Conservation (phyloP, 2,329 filamentous ascomycete species). For the Alternaria angustiovoidea region DNA sequence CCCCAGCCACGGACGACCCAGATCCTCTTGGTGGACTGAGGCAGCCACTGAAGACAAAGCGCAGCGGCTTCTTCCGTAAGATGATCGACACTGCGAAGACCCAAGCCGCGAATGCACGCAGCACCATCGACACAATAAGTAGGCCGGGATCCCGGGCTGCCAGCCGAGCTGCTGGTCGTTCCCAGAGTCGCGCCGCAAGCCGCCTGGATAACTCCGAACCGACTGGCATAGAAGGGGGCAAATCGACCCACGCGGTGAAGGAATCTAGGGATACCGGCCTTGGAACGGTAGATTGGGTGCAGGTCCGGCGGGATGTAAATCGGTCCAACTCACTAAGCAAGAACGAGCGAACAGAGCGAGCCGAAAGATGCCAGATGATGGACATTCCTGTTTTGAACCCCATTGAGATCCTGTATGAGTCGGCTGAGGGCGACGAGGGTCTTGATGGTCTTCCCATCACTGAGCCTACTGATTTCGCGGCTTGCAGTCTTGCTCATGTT, state of each 20-base stretch:
- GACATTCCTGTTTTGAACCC: conserved; percentile 88
- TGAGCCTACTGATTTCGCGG: conserved; percentile 81
- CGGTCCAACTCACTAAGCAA: conserved; percentile 91
- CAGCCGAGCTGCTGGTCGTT: conserved; percentile 52
- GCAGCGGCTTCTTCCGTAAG: conserved; percentile 92
- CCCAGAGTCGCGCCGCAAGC: conserved; percentile 44
- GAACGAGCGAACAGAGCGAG: conserved; percentile 84
- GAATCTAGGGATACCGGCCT: conserved; percentile 75
- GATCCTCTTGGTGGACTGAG: conserved; percentile 79
- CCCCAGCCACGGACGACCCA: conserved; percentile 66
- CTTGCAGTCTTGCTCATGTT: conserved; percentile 82
- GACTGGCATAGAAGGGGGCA: conserved; percentile 63
- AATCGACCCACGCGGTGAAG: conserved; percentile 32
- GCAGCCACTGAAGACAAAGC: conserved; percentile 73
- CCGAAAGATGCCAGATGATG: conserved; percentile 92
- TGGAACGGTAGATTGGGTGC: conserved; percentile 86
- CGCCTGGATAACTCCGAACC: conserved; percentile 55
- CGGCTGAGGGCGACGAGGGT: conserved; percentile 88
- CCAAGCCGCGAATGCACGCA: conserved; percentile 86
- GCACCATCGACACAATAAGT: conserved; percentile 74
- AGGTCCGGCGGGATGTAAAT: conserved; percentile 94
- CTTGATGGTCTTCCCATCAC: conserved; percentile 83
- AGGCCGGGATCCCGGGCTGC: conserved; percentile 50
- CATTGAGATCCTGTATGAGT: conserved; percentile 85
- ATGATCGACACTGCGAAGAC: conserved; percentile 95